A percentile compares a stretch with the other conserved stretches of the same genome.
Conservation (phyloP, 495 filamentous ascomycete genomes). For the Lepidopterella palustris region DNA sequence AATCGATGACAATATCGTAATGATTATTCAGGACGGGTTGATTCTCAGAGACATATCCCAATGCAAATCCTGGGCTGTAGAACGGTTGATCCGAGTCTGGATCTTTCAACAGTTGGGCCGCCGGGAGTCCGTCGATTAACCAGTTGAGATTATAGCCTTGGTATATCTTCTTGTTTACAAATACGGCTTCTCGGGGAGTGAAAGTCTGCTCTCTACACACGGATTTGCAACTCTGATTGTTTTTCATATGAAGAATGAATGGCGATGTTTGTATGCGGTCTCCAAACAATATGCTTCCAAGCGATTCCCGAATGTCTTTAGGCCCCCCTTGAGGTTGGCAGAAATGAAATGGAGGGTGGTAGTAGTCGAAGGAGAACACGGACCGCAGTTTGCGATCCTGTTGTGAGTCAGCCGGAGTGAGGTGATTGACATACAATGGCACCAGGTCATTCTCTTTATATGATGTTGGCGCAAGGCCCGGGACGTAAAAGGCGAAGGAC, state of each 20-base stretch:
- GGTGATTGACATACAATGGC: slow-evolving; percentile 85
- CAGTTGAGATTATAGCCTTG: slow-evolving; percentile 88
- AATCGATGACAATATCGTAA: slow-evolving; percentile 89
- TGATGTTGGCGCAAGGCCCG: slow-evolving; percentile 89
- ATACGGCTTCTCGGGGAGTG: slow-evolving; percentile 60
- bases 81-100: slow-evolving; percentile 64
- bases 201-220: slow-evolving; percentile 63
- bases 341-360: slow-evolving; percentile 78
- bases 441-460: slow-evolving; percentile 71
- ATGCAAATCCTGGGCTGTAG: slow-evolving; percentile 80
- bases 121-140: slow-evolving; percentile 89
- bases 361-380: slow-evolving; percentile 94
- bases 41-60: slow-evolving; percentile 53
- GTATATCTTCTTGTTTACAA: slow-evolving; percentile 73
- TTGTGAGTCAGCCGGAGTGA: slow-evolving; percentile 74
- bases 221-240: slow-evolving; percentile 78
- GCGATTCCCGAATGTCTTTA: slow-evolving; percentile 70
- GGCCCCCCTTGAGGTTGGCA: slow-evolving; percentile 72
- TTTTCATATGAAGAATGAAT: slow-evolving; percentile 75
- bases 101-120: slow-evolving; percentile 70
- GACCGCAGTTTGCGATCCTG: slow-evolving; percentile 74
- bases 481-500: slow-evolving; percentile 83
- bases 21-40: slow-evolving; percentile 76
- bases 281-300: slow-evolving; percentile 94
- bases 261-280: slow-evolving; percentile 92